Base-by-base conservation (phyloP, 352 stramenopile species). In the Phytophthora citrophthora region DNA sequence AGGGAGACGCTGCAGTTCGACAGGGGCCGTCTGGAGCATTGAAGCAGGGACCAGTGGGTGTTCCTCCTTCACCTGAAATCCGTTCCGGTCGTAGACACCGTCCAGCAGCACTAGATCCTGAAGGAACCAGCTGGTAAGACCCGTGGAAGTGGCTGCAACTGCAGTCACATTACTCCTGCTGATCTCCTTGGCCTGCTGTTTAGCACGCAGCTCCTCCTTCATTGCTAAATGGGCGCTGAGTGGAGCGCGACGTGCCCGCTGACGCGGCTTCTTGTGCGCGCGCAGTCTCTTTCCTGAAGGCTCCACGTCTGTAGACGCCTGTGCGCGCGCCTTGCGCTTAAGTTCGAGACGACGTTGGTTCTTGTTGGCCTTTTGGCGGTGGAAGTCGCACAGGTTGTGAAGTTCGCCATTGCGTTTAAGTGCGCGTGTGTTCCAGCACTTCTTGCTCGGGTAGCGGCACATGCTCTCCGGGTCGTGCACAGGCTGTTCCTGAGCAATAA, bases 291-390 rank as follows among this genome's bases (percentile, higher is more conserved):
- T 72, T 3, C 45, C 64, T 8, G 16, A 11, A 1, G 61, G 41
- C 36, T 62, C 62, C 12, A n/a, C 36, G 15, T 59, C 47, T n/a
- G 52, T 20, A 2, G 47, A 52, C n/a, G 53, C 55, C 31, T 70
- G 54, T 16, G 61, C 56, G 3, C 61, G 51, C 8, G 68, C 56
- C 54, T 80, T 76, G 49, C 70, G 70, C 58, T 77, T 77, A 23
- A 71, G 64, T 55, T 91, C 74, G 10, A 86, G 72, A 5, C 72
- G 73, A 16, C 81, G 81, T 67, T 93, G 84, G 74, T 91, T 89
- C 50, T 75, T 71, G 61, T 90, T 91, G 46, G 81, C 77, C 52
- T 88, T 84, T n/a, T 71, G 58, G 29, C 82, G 79, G 54, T 91
- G 82, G 46, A 79, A 64, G 18, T 88, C 69, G 54, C 82, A 91